Conservation (phyloP, 257 asterid genomes). For the Craterostigma plantagineum region DNA sequence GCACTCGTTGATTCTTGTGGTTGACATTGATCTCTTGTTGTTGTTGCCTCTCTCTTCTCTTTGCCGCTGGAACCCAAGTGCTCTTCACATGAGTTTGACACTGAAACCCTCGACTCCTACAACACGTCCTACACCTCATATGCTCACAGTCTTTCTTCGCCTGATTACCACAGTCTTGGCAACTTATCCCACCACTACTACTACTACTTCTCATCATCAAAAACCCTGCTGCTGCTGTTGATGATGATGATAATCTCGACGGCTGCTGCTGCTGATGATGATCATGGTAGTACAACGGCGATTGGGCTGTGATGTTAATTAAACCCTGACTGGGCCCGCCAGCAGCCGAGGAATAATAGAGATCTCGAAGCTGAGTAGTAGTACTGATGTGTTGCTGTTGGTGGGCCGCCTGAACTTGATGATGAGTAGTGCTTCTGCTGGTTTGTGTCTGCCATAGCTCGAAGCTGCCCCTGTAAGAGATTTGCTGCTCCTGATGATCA, state of each 20-base stretch:
- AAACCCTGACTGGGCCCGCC: conserved; percentile 32
- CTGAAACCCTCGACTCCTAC: conserved; percentile 54
- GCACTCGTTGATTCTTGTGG: conserved; percentile 4
- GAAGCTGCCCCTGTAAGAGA: conserved; percentile 39
- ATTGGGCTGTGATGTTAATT: too few relatives aligned
- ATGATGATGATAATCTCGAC: neutral
- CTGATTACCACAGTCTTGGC: conserved; percentile 67
- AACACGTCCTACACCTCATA: conserved; percentile 72
- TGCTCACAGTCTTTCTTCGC: conserved; percentile 55
- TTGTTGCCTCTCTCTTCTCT: conserved; percentile 43
- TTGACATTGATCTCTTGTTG: conserved; percentile 10
- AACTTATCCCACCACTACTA: conserved; percentile 39
- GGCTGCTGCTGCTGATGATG: too few relatives aligned
- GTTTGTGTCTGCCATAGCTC: conserved; percentile 43
- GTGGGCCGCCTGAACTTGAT: too few relatives aligned
- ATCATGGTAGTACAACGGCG: too few relatives aligned
- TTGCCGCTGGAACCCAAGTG: conserved; percentile 71
- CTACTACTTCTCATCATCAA: conserved; percentile 37
- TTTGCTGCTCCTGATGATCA: too few relatives aligned
- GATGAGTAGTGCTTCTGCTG: conserved; percentile 10
- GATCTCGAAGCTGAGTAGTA: conserved; percentile 32
- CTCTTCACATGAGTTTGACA: conserved; percentile 51
- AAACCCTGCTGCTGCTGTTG: conserved; percentile 17
- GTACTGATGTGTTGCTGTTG: conserved; percentile 13
- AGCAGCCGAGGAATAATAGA: conserved; percentile 28